Percentiles rank a stretch among this genome's conserved stretches.
These are phyloP conservation scores for Yamadazyma diddensiae DNA, from an alignment of 1,139 yeast genomes.

Conservation along the genomic window DNA sequence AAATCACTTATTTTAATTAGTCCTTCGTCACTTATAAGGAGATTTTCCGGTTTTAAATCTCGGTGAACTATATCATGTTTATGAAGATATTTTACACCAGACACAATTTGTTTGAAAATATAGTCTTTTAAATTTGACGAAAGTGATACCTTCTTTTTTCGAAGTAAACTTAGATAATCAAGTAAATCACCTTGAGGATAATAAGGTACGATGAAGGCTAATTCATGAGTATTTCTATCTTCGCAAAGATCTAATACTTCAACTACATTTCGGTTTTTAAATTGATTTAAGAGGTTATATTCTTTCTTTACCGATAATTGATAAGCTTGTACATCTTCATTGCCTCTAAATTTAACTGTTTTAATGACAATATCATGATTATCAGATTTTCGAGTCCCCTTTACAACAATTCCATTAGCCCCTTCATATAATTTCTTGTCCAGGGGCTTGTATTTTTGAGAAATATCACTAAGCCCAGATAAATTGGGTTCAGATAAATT, in stretches of 20 bases:
- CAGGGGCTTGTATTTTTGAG: conserved; percentile 8
- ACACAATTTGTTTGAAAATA: conserved; percentile 45
- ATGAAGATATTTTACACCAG: conserved; percentile 47
- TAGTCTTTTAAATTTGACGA: conserved; percentile 39
- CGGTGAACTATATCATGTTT: conserved; percentile 43
- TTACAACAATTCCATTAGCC: conserved; percentile 40
- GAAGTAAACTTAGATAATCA: conserved; percentile 34
- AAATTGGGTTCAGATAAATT: too few species aligned
- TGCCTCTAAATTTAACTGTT: conserved; percentile 21
- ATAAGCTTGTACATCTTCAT: conserved; percentile 15
- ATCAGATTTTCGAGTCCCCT: conserved; percentile 25
- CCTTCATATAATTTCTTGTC: conserved; percentile 39
- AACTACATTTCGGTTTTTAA: conserved; percentile 31
- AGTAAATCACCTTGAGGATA: conserved; percentile 49
- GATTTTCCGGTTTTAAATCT: conserved; percentile 57
- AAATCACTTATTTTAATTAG: conserved; percentile 48
- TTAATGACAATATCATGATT: conserved; percentile 28
- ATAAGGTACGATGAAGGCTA: conserved; percentile 38
- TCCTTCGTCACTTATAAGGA: conserved; percentile 45
- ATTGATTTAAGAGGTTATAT: conserved; percentile 24
- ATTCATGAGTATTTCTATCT: conserved; percentile 15
- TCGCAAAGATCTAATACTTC: conserved; percentile 24
- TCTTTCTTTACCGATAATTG: conserved; percentile 28
- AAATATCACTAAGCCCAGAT: background rate
- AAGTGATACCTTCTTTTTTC: conserved; percentile 31